phyloP scores from a whole-genome alignment of 176 grass and related monocot species.

The Zizania latifolia region DNA sequence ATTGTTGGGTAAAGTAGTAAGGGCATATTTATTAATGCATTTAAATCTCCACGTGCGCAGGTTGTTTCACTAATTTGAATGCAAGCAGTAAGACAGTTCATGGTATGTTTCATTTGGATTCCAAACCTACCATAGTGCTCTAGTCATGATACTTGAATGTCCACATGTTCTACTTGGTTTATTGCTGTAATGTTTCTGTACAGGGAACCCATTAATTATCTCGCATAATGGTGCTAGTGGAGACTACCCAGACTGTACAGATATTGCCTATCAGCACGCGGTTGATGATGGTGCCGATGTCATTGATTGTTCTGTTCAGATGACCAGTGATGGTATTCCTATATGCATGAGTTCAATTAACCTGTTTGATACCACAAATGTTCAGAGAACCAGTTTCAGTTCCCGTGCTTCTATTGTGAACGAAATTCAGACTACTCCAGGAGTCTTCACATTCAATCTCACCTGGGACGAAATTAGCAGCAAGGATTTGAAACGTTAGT shows the following conservation, averaged over 20 bases:
- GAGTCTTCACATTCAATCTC: slow-evolving; percentile 85
- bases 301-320: slow-evolving; percentile 82
- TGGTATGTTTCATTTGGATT: slow-evolving; percentile 50
- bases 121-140: slow-evolving; percentile 4
- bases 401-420: slow-evolving; percentile 15
- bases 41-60: slow-evolving; percentile 47
- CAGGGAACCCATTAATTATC: slow-evolving; percentile 66
- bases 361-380: slow-evolving; percentile 46
- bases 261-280: slow-evolving; percentile 61
- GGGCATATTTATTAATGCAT: background rate
- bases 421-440: slow-evolving; percentile 15
- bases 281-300: slow-evolving; percentile 66
- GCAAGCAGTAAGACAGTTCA: slow-evolving; percentile 40
- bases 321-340: slow-evolving; percentile 50
- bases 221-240: slow-evolving; percentile 84
- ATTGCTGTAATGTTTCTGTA: background rate
- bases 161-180: background rate
- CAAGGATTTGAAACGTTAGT: slow-evolving; percentile 57
- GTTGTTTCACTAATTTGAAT: slow-evolving; percentile 63
- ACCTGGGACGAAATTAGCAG: slow-evolving; percentile 53
- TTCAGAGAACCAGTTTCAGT: slow-evolving; percentile 39
- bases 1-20: background rate
- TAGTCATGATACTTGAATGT: background rate
- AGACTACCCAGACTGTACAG: slow-evolving; percentile 73
- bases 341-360: slow-evolving; percentile 88